A percentile compares a stretch with the other conserved stretches of the same genome.
Evolutionary conservation across 352 stramenopile species (phyloP).

Genomic region (Globisporangium polare): DNA sequence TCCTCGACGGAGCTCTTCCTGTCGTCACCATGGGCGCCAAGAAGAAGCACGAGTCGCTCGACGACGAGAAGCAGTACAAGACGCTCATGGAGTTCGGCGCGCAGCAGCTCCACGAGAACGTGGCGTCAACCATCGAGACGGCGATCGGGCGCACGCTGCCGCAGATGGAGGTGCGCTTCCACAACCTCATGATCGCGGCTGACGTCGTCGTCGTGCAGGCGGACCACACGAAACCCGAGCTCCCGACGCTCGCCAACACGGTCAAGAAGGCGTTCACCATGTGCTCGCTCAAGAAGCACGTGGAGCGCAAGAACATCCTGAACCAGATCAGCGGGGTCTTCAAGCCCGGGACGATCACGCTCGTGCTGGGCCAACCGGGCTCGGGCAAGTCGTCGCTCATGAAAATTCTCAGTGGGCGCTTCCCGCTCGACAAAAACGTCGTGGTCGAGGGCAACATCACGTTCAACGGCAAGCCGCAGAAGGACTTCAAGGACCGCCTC

Average conservation of each 20-base stretch:
- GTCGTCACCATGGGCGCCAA: background rate
- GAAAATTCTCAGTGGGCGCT: constrained; percentile 24
- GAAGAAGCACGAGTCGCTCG: constrained; percentile 3
- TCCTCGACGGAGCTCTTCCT: background rate
- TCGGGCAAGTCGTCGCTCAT: constrained; percentile 29
- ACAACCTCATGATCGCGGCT: constrained; percentile 15
- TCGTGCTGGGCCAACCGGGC: constrained; percentile 24
- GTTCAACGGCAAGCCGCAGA: constrained; percentile 19
- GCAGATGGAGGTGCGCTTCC: constrained; percentile 21
- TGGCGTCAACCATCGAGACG: constrained; percentile 7
- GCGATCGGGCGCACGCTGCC: constrained; percentile 12
- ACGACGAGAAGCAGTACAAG: constrained; percentile 9
- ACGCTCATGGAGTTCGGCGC: constrained; percentile 12
- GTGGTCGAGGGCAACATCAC: constrained; percentile 20
- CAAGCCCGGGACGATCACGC: constrained; percentile 23
- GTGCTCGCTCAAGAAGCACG: constrained; percentile 17
- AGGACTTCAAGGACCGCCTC: constrained; percentile 19
- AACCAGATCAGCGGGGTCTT: constrained; percentile 24
- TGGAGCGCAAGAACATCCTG: constrained; percentile 23
- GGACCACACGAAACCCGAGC: constrained; percentile 1
- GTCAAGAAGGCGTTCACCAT: constrained; percentile 11
- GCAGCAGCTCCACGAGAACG: constrained; percentile 6
- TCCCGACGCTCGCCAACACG: constrained; percentile 9
- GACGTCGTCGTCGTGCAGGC: constrained; percentile 6
- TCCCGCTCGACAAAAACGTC: constrained; percentile 19